Evolutionary conservation across 2,329 filamentous ascomycete species (phyloP).

Genomic region (Trichoderma oligosporum): DNA sequence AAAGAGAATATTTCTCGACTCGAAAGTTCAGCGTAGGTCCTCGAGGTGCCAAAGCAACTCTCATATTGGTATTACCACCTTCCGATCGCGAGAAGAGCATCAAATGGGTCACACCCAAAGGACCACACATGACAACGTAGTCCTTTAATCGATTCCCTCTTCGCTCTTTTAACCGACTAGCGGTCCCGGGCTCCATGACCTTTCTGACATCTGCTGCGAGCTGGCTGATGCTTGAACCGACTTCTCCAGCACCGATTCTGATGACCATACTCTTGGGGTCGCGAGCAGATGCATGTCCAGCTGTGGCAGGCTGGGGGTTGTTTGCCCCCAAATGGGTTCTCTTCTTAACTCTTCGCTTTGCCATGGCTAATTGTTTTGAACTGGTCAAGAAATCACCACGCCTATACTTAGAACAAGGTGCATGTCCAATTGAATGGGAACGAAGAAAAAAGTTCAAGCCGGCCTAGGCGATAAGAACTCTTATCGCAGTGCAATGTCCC

Average conservation of each 20-base stretch:
- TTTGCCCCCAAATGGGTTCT: slow-evolving; percentile 73
- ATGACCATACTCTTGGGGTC: slow-evolving; percentile 98
- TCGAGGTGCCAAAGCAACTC: slow-evolving; percentile 79
- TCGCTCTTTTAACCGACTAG: slow-evolving; percentile 82
- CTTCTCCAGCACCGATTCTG: slow-evolving; percentile 88
- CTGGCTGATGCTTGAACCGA: slow-evolving; percentile 87
- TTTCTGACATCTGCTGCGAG: slow-evolving; percentile 84
- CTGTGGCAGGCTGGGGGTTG: slow-evolving; percentile 54
- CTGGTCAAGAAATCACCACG: not conserved
- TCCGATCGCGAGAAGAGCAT: slow-evolving; percentile 88
- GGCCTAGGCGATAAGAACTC: slow-evolving; percentile 34
- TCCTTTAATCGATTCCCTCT: slow-evolving; percentile 84
- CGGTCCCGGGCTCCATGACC: slow-evolving; percentile 96
- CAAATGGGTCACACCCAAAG: slow-evolving; percentile 87
- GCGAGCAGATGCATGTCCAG: slow-evolving; percentile 60
- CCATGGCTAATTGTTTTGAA: slow-evolving; percentile 54
- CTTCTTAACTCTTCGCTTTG: slow-evolving; percentile 78
- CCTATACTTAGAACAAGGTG: not conserved
- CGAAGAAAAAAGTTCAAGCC: slow-evolving; percentile 34
- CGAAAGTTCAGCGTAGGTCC: slow-evolving; percentile 93
- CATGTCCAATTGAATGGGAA: not conserved
- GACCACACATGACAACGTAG: slow-evolving; percentile 93
- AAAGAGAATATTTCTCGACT: slow-evolving; percentile 90
- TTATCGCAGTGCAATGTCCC: slow-evolving; percentile 29
- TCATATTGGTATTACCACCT: slow-evolving; percentile 86